Percentiles rank a stretch among this genome's conserved stretches.
These are phyloP conservation scores for Didymella segeticola DNA, from an alignment of 2,329 filamentous ascomycete genomes.

Conservation along the genomic window DNA sequence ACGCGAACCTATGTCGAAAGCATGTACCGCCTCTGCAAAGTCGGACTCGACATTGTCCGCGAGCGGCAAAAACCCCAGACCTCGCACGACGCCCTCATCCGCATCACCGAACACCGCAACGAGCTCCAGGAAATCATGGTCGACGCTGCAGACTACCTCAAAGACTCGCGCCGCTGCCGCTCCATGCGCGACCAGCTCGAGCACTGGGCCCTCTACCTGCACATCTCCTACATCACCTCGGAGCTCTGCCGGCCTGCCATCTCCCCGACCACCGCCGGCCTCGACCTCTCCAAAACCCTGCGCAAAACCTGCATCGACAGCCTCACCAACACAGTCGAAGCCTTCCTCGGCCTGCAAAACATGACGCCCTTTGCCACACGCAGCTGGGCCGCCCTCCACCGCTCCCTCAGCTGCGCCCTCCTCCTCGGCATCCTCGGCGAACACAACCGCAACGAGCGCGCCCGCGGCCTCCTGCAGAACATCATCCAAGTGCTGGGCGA, in stretches of 20 bases:
- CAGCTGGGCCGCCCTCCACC: conserved; percentile 54
- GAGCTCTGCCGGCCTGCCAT: conserved; percentile 68
- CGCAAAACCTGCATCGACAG: conserved; percentile 63
- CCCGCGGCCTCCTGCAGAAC: conserved; percentile 53
- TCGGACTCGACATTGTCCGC: conserved; percentile 66
- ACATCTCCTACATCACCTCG: conserved; percentile 67
- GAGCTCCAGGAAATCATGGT: conserved; percentile 64
- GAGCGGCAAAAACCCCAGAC: conserved; percentile 63
- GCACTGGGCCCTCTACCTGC: conserved; percentile 66
- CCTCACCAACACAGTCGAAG: conserved; percentile 64
- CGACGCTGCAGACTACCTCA: conserved; percentile 64
- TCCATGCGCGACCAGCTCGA: conserved; percentile 63
- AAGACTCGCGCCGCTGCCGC: conserved; percentile 59
- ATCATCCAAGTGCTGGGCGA: conserved; percentile 56
- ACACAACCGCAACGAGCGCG: conserved; percentile 53
- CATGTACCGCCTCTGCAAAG: conserved; percentile 62
- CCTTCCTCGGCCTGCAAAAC: conserved; percentile 65
- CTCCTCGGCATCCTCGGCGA: conserved; percentile 55
- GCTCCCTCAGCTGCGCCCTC: conserved; percentile 53
- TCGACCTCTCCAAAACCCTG: conserved; percentile 56
- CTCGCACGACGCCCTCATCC: conserved; percentile 59
- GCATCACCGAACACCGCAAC: conserved; percentile 64
- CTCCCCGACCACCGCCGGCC: conserved; percentile 56
- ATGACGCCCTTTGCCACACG: conserved; percentile 55
- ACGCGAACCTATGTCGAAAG: conserved; percentile 64